A percentile compares a stretch with the other conserved stretches of the same genome.
Evolutionary conservation across 148 eudicot genomes (phyloP).

Genomic region (Rhododendron williamsianum): DNA sequence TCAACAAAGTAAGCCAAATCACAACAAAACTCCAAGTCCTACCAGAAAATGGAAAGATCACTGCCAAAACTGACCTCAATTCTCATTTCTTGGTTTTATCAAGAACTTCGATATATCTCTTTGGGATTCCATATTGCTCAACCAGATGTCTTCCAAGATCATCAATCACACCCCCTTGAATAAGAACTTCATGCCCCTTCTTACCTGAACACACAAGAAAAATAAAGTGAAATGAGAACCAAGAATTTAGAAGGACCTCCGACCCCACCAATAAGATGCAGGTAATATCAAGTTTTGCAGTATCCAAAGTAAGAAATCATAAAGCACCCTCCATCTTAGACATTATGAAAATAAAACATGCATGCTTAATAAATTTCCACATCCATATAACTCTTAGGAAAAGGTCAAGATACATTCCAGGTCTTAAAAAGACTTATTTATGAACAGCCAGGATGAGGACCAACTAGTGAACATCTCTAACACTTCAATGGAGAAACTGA

Average conservation of each 20-base stretch:
- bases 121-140: slow-evolving; percentile 84
- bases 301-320: background rate
- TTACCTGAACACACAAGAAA: slow-evolving; percentile 46
- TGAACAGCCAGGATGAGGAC: background rate
- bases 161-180: slow-evolving; percentile 96
- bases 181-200: slow-evolving; percentile 87
- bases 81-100: slow-evolving; percentile 77
- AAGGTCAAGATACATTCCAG: background rate
- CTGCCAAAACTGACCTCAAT: slow-evolving; percentile 30
- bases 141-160: slow-evolving; percentile 85
- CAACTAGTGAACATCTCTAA: background rate
- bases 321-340: background rate
- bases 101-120: slow-evolving; percentile 83
- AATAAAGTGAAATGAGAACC: background rate
- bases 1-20: background rate
- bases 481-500: background rate
- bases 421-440: background rate
- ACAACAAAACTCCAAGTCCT: background rate
- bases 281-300: background rate
- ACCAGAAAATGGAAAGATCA: background rate
- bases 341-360: background rate
- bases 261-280: background rate
- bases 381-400: background rate
- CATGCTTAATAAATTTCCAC: background rate
- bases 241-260: background rate